phyloP scores from a whole-genome alignment of 768 basidiomycete genomes.

The Terana coerulea region DNA sequence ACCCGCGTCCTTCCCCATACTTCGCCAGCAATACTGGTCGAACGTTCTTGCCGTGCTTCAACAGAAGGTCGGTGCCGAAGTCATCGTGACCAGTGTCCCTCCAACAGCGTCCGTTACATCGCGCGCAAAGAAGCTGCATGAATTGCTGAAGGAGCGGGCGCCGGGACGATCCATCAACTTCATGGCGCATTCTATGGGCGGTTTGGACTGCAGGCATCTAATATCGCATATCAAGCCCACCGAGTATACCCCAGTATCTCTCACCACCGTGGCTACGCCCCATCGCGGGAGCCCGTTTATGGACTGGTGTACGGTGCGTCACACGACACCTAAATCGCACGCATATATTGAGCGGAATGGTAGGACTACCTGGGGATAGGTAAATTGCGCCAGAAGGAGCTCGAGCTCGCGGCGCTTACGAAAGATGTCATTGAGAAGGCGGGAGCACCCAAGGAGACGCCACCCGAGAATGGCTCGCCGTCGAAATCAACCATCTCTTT shows the following conservation, averaged over 20 bases:
- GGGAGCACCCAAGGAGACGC: constrained; percentile 1
- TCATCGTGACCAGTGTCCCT: constrained; percentile 94
- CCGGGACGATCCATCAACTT: constrained; percentile 85
- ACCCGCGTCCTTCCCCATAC: constrained; percentile 73
- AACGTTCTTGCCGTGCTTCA: constrained; percentile 80
- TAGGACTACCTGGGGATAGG: constrained; percentile 94
- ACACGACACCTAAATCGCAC: background rate
- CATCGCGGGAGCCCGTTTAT: constrained; percentile 98
- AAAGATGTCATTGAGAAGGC: background rate
- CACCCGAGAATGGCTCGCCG: constrained; percentile 28
- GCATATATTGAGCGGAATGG: background rate
- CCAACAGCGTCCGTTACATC: constrained; percentile 86
- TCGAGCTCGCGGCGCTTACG: background rate
- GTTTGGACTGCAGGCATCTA: constrained; percentile 89
- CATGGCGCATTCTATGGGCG: constrained; percentile 97
- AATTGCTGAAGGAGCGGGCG: constrained; percentile 60
- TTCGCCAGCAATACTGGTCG: constrained; percentile 93
- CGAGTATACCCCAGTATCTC: constrained; percentile 80
- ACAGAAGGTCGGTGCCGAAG: constrained; percentile 82
- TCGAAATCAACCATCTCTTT: constrained; percentile 44
- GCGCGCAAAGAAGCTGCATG: constrained; percentile 73
- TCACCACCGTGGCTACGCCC: constrained; percentile 89
- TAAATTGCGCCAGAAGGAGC: constrained; percentile 32
- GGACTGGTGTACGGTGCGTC: constrained; percentile 93
- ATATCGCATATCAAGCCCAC: constrained; percentile 81